phyloP scores from a whole-genome alignment of 306 rosid species.

The Spatholobus suberectus region DNA sequence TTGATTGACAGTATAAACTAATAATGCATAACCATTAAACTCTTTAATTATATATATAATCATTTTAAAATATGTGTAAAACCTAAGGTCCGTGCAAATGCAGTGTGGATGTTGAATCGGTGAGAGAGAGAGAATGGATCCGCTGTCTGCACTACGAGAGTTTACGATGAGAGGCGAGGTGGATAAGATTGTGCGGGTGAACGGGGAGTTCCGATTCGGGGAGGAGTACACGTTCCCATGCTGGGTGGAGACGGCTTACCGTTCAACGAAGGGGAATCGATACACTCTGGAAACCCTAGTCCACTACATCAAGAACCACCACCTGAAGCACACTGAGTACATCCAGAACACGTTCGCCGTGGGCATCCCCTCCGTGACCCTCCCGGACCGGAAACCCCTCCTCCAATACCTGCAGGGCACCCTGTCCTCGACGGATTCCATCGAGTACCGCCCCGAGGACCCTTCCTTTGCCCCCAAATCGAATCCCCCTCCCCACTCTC shows the following conservation, averaged over 20 bases:
- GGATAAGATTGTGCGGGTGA: conserved; percentile 64
- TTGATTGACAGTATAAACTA: too few species aligned
- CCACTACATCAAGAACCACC: conserved; percentile 79
- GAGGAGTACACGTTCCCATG: conserved; percentile 78
- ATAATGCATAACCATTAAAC: too few species aligned
- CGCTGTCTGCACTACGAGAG: conserved; percentile 90
- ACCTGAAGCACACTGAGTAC: conserved; percentile 85
- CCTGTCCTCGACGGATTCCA: conserved; percentile 78
- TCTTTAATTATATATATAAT: too few species aligned
- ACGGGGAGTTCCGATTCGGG: conserved; percentile 84
- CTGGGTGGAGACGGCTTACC: conserved; percentile 78
- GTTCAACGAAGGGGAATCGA: conserved; percentile 88
- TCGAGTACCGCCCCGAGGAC: conserved; percentile 69
- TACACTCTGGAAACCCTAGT: conserved; percentile 97
- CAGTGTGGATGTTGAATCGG: too few species aligned
- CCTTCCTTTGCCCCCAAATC: conserved; percentile 54
- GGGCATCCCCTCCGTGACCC: conserved; percentile 76
- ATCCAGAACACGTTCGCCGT: conserved; percentile 81
- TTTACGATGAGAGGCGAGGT: conserved; percentile 89
- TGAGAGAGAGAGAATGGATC: conserved; percentile 60
- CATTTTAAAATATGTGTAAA: too few species aligned
- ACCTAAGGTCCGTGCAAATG: too few species aligned
- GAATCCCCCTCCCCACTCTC: neutral
- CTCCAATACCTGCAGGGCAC: conserved; percentile 83
- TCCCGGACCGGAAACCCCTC: conserved; percentile 92